Evolutionary conservation across 2,329 filamentous ascomycete species (phyloP).

Genomic region (Sordariomycetes sp.): DNA sequence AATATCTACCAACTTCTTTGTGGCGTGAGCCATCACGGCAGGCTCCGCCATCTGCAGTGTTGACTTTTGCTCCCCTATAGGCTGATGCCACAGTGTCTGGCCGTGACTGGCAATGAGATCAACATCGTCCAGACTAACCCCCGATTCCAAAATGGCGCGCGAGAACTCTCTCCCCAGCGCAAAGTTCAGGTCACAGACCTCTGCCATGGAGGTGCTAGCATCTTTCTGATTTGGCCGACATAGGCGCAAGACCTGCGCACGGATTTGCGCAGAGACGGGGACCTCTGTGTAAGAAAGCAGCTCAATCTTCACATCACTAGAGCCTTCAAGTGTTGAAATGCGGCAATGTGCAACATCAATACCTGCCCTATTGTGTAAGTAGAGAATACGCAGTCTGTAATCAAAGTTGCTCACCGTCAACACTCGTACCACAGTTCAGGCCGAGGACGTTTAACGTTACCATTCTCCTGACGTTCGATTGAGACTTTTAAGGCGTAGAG

Average conservation of each 20-base stretch:
- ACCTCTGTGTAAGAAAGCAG: slow-evolving; percentile 47
- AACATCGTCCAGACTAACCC: slow-evolving; percentile 19
- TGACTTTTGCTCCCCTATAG: slow-evolving; percentile 25
- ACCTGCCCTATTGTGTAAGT: slow-evolving; percentile 13
- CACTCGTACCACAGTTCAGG: slow-evolving; percentile 37
- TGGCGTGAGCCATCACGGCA: slow-evolving; percentile 31
- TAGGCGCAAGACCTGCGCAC: slow-evolving; percentile 24
- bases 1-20: too few relatives aligned
- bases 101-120: slow-evolving; percentile 38
- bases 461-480: too few relatives aligned
- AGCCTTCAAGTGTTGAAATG: slow-evolving; percentile 42
- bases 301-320: slow-evolving; percentile 42
- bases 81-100: slow-evolving; percentile 36
- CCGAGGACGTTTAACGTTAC: slow-evolving; percentile 38
- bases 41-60: slow-evolving; percentile 39
- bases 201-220: slow-evolving; percentile 7
- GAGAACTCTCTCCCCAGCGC: slow-evolving; percentile 9
- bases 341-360: slow-evolving; percentile 50
- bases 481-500: too few relatives aligned
- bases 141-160: slow-evolving; percentile 7
- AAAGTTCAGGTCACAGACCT: slow-evolving; percentile 11
- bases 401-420: too few relatives aligned
- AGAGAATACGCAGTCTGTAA: neutral
- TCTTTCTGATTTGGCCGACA: slow-evolving; percentile 6
- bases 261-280: slow-evolving; percentile 44